Percentiles rank a stretch among this genome's conserved stretches.
Conservation (phyloP, 2,329 filamentous ascomycete species). For the Pseudocercospora musae region DNA sequence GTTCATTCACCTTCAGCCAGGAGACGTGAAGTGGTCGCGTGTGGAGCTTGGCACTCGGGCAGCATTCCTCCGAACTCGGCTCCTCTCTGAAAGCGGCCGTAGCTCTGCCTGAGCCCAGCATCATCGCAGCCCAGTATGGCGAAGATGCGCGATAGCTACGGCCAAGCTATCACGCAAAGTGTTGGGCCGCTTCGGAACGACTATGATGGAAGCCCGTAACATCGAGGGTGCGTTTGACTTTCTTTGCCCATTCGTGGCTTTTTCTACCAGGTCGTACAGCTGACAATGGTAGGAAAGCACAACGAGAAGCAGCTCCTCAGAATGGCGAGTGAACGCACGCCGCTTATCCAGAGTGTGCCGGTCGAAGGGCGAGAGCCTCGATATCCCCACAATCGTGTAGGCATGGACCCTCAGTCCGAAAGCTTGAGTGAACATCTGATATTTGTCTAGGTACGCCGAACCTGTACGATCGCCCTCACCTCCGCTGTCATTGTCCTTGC, state of each 20-base stretch:
- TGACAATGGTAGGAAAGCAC: constrained; percentile 23
- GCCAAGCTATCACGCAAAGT: constrained; percentile 20
- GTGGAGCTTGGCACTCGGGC: too few relatives aligned
- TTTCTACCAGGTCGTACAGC: background rate
- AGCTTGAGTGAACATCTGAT: background rate
- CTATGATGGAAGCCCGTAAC: constrained; percentile 6
- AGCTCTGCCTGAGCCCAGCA: background rate
- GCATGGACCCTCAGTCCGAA: constrained; percentile 6
- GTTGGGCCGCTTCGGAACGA: constrained; percentile 11
- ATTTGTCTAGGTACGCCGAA: constrained; percentile 51
- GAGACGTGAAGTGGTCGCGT: too few relatives aligned
- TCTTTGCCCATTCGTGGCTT: background rate
- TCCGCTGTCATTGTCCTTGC: constrained; percentile 37
- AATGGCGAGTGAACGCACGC: constrained; percentile 59
- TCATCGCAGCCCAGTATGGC: constrained; percentile 18
- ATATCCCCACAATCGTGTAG: constrained; percentile 44
- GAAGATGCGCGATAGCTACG: constrained; percentile 19
- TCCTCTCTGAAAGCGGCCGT: background rate
- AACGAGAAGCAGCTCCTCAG: constrained; percentile 16
- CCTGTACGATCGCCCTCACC: constrained; percentile 59
- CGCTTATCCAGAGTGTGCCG: constrained; percentile 62
- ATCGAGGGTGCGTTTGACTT: constrained; percentile 4
- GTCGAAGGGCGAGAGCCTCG: constrained; percentile 53
- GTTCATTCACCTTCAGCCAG: too few relatives aligned
- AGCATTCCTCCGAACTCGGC: background rate